Evolutionary conservation across 192 early-diverging fungal species (phyloP), one percentile per base, ranked within the genome.

Genomic region (Coemansia sp.): DNA sequence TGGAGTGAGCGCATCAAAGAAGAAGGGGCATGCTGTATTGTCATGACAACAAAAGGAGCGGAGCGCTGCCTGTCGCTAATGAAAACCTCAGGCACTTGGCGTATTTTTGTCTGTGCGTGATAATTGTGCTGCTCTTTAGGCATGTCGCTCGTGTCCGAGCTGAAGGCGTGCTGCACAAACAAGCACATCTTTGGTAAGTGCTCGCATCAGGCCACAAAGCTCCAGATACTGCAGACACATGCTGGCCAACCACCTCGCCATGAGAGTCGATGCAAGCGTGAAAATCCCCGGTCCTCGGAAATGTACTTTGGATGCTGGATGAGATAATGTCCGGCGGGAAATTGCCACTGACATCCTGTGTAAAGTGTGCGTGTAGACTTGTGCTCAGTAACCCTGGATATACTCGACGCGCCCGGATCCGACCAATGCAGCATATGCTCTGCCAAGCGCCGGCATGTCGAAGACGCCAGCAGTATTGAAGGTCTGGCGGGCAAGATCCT

Each of bases 151-250:
- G 8, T 55, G 17, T 57, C 57, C 13, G 44, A 49, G 31, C 68
- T 61, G 30, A 44, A 39, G 30, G 68, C 52, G 6, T 42, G 46
- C 44, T 64, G 68, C 28, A 29, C 34, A 20, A 42, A 22, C 27
- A 64, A 57, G 7, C 68, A 72, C 38, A 57, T 64, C 33, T 65
- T 64, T 31, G 61, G 68, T 65, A 71, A 56, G 60, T 32, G n/a
- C 11, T n/a, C n/a, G n/a, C n/a, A n/a, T n/a, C n/a, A n/a, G n/a
- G n/a, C n/a, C n/a, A n/a, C n/a, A n/a, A n/a, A n/a, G n/a, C n/a
- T n/a, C n/a, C n/a, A n/a, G n/a, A n/a, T n/a, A n/a, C n/a, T n/a
- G n/a, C n/a, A n/a, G n/a, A n/a, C n/a, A n/a, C n/a, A n/a, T n/a
- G n/a, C n/a, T n/a, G n/a, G n/a, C n/a, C n/a, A n/a, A n/a, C n/a